Evolutionary conservation across 441 rosid species (phyloP), one percentile per base, ranked within the genome.

Genomic region (Metrosideros polymorpha): DNA sequence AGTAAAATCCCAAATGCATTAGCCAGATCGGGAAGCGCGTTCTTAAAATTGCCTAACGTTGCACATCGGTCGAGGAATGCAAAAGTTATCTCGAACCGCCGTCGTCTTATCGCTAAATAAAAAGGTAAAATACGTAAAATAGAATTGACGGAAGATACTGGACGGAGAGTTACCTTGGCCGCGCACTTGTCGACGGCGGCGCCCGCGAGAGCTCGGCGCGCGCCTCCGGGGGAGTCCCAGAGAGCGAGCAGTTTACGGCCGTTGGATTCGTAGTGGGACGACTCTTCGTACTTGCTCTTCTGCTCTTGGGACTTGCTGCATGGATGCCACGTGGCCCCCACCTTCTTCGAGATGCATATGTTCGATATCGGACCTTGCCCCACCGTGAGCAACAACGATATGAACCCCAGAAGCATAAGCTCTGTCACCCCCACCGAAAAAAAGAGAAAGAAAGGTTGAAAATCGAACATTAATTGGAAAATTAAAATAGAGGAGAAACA

Each of bases 401-500:
- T 89, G 89, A 95, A 95, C 43, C 98, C 98, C 92, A 95, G 51
- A 75, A 95, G 83, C 97, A 95, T 94, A 85, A 95, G 95, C 93
- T 95, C 98, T 94, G 89, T 87, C 22, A 54, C 24, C 45, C 79
- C 2, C 43, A 35, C 2, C 9, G 0, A 19, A 22, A 66, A 63
- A 63, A 61, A n/a, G n/a, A n/a, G 0, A 14, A 27, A 50, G 56
- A 32, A 47, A 2, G 2, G 3, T 24, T 32, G 18, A 5, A 51
- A 22, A 18, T 32, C 15, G 25, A 32, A 25, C 47, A 39, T 71
- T 22, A 39, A 35, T 66, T 35, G 39, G 9, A 66, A 35, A 66
- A 2, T 9, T 24, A 19, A 54, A 24, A 22, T 52, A 19, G 24
- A 7, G 4, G 9, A 24, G 55, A 7, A 7, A 51, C 18, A 6